These are phyloP conservation scores for Coniella vitis DNA, from an alignment of 2,329 filamentous ascomycete genomes.

Conservation along the genomic window DNA sequence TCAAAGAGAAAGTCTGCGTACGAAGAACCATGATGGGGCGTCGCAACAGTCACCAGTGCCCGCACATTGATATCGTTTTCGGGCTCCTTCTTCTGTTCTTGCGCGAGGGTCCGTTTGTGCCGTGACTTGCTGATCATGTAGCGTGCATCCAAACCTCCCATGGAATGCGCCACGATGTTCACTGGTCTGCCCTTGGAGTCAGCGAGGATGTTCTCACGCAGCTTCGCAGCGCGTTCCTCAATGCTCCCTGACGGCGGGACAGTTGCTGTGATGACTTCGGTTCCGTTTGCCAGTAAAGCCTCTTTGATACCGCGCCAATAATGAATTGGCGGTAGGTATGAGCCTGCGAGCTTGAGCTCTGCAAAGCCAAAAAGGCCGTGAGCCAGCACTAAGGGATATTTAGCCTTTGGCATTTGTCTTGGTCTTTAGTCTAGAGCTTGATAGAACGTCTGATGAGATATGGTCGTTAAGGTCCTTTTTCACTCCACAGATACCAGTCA, in stretches of 20 bases:
- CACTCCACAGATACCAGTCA: no score
- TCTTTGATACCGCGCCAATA: constrained; percentile 62
- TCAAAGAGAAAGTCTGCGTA: constrained; percentile 50
- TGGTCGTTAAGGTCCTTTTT: no score
- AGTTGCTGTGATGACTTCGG: constrained; percentile 51
- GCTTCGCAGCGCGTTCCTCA: constrained; percentile 50
- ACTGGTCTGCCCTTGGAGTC: constrained; percentile 50
- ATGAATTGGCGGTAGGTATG: constrained; percentile 46
- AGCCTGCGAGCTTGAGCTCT: constrained; percentile 43
- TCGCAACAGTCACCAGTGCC: constrained; percentile 48
- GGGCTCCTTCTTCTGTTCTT: not conserved
- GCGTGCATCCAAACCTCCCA: constrained; percentile 59
- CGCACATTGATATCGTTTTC: constrained; percentile 36
- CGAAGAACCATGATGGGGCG: constrained; percentile 47
- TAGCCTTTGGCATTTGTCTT: constrained; percentile 38
- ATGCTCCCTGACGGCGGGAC: constrained; percentile 57
- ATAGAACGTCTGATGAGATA: no score
- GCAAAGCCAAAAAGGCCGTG: constrained; percentile 60
- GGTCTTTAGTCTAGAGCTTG: not conserved
- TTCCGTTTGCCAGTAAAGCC: constrained; percentile 45
- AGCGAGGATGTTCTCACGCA: constrained; percentile 47
- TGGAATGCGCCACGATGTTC: constrained; percentile 68
- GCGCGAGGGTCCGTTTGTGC: constrained; percentile 24
- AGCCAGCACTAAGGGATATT: constrained; percentile 55
- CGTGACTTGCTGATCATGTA: constrained; percentile 56